These are phyloP conservation scores for Naganishia albida DNA, from an alignment of 1,284 basidiomycete genomes.

Conservation along the genomic window DNA sequence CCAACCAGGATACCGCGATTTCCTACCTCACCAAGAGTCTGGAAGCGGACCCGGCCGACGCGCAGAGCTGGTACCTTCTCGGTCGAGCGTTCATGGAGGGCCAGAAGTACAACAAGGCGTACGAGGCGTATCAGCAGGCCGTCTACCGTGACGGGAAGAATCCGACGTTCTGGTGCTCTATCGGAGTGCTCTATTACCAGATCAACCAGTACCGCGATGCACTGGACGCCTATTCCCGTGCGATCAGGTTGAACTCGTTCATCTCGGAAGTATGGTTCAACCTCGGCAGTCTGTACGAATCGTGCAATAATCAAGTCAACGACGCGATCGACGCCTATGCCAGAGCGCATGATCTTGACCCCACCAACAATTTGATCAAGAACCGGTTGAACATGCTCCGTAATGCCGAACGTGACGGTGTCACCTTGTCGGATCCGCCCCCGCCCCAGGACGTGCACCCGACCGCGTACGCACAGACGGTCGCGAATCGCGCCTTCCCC, in stretches of 20 bases:
- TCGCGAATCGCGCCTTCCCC: conserved; percentile 36
- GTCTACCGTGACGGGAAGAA: conserved; percentile 98
- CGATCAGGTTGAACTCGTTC: conserved; percentile 97
- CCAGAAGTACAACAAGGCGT: conserved; percentile 99
- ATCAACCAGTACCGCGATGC: conserved; percentile 99
- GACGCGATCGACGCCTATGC: conserved; percentile 99
- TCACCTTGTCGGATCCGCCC: conserved; percentile 74
- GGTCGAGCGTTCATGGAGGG: conserved; percentile 98
- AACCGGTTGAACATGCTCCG: conserved; percentile 74
- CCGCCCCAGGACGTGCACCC: conserved; percentile 93
- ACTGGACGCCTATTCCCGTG: conserved; percentile 95
- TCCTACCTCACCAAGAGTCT: conserved; percentile 91
- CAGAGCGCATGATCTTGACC: conserved; percentile 85
- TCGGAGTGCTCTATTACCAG: conserved; percentile 98
- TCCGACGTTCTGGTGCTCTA: conserved; percentile 99
- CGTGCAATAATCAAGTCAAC: conserved; percentile 97
- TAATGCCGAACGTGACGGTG: conserved; percentile 76
- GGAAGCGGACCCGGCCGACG: conserved; percentile 93
- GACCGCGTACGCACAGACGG: conserved; percentile 74
- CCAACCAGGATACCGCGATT: conserved; percentile 92
- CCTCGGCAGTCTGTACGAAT: conserved; percentile 93
- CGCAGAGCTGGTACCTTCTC: conserved; percentile 97
- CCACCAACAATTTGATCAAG: conserved; percentile 72
- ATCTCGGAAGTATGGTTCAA: conserved; percentile 99
- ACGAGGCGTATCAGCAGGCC: conserved; percentile 98